A percentile compares a stretch with the other conserved stretches of the same genome.
These are phyloP conservation scores for Curvularia eragrostidis DNA, from an alignment of 2,329 filamentous ascomycete genomes.

Conservation along the genomic window DNA sequence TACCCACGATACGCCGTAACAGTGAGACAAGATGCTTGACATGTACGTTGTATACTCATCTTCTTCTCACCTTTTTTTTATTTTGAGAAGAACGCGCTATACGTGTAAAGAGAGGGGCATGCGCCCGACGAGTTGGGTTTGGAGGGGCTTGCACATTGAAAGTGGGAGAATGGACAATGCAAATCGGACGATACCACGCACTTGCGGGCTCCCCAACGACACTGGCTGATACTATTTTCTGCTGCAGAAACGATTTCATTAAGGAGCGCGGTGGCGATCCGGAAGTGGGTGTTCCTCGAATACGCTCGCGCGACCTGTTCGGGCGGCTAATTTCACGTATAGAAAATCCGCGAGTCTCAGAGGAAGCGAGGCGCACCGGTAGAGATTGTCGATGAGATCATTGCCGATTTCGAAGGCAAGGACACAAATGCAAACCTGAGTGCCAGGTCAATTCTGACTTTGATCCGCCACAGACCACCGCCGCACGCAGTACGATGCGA, in stretches of 20 bases:
- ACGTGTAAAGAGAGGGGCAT: not conserved
- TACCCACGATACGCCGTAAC: not conserved
- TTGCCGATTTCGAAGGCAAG: conserved; percentile 73
- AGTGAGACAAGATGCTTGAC: conserved; percentile 40
- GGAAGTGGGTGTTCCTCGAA: conserved; percentile 54
- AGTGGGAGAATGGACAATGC: not conserved
- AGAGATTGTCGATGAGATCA: conserved; percentile 88
- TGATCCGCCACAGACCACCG: conserved; percentile 66
- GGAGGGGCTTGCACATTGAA: conserved; percentile 6
- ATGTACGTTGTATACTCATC: conserved; percentile 26
- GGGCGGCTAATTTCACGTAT: not conserved
- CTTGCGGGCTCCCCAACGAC: not conserved
- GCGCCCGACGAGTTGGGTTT: conserved; percentile 1
- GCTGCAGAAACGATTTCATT: conserved; percentile 58
- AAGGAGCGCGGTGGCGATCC: conserved; percentile 88
- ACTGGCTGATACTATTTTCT: conserved; percentile 32
- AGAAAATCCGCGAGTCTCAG: conserved; percentile 87
- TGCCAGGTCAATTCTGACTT: conserved; percentile 1
- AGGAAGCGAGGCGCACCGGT: conserved; percentile 79
- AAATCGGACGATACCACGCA: not conserved
- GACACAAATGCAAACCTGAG: not conserved
- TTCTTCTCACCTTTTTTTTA: not conserved
- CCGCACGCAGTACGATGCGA: conserved; percentile 77
- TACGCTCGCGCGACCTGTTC: not conserved
- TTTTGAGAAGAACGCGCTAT: not conserved